Conservation (phyloP, 2,329 filamentous ascomycete genomes). For the Botrytis fabae region DNA sequence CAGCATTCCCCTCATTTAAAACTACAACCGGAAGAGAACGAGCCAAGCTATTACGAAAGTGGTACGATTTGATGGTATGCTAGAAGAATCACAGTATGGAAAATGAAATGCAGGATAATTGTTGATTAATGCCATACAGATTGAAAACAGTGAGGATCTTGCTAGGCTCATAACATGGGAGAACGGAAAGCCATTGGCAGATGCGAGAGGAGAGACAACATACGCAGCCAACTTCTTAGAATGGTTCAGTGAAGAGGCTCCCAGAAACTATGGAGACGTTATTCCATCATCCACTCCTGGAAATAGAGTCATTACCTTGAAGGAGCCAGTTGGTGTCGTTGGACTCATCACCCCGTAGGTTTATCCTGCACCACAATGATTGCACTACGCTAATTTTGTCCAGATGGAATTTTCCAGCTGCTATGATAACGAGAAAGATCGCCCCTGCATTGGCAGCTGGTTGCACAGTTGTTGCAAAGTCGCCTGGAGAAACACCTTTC, state of each 20-base stretch:
- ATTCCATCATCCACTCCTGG: conserved; percentile 69
- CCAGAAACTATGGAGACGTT: conserved; percentile 70
- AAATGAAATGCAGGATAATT: not conserved
- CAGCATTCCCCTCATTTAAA: conserved; percentile 71
- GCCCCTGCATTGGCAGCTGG: conserved; percentile 84
- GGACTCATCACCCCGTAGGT: conserved; percentile 71
- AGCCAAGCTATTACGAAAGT: conserved; percentile 71
- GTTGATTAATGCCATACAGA: conserved; percentile 28
- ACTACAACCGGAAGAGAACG: conserved; percentile 73
- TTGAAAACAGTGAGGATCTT: conserved; percentile 74
- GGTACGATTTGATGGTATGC: conserved; percentile 73
- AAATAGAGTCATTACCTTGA: conserved; percentile 75
- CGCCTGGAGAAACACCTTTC: conserved; percentile 88
- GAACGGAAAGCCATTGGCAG: conserved; percentile 80
- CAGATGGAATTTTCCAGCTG: conserved; percentile 81
- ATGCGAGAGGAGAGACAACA: conserved; percentile 69
- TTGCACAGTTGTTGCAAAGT: conserved; percentile 90
- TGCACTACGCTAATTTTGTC: conserved; percentile 5
- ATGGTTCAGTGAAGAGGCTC: conserved; percentile 81
- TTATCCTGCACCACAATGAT: not conserved
- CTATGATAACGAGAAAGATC: conserved; percentile 72
- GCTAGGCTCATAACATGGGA: conserved; percentile 85
- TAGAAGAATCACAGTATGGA: not conserved
- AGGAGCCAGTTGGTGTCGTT: conserved; percentile 82
- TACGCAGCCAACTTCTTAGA: conserved; percentile 77